Evolutionary conservation across 2,329 filamentous ascomycete species (phyloP).

Genomic region (Fusarium pseudocircinatum): DNA sequence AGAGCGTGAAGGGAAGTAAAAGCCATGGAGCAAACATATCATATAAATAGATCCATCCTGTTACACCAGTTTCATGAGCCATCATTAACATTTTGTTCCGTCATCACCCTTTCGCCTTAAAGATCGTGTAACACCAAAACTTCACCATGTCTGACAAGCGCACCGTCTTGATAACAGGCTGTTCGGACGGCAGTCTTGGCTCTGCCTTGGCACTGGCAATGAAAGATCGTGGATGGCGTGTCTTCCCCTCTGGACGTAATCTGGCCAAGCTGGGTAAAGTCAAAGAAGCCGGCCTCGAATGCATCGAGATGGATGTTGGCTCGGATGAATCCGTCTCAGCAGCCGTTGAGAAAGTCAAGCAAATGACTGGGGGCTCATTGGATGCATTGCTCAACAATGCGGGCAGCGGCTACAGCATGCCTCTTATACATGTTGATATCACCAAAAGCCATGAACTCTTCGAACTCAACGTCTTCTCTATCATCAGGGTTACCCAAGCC

Average conservation of each 20-base stretch:
- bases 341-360: slow-evolving; percentile 20
- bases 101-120: accelerated
- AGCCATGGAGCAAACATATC: neutral
- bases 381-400: slow-evolving; percentile 47
- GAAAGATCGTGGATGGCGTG: slow-evolving; percentile 40
- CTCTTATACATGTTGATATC: slow-evolving; percentile 35
- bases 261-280: slow-evolving; percentile 34
- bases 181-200: slow-evolving; percentile 48
- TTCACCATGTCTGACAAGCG: slow-evolving; percentile 6
- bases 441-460: slow-evolving; percentile 29
- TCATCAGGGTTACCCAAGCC: slow-evolving; percentile 33
- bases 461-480: slow-evolving; percentile 42
- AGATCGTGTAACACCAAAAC: neutral
- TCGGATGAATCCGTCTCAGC: slow-evolving; percentile 36
- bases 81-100: neutral
- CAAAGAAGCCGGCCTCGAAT: slow-evolving; percentile 32
- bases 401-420: slow-evolving; percentile 39
- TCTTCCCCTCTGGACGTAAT: slow-evolving; percentile 46
- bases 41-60: neutral
- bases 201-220: slow-evolving; percentile 45
- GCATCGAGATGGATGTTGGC: slow-evolving; percentile 38
- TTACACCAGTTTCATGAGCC: neutral
- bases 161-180: slow-evolving; percentile 49
- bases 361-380: slow-evolving; percentile 37
- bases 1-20: no score